Evolutionary conservation across 805 yeast species (phyloP), one percentile per base, ranked within the genome.

Genomic region (Cyberlindnera maritima): DNA sequence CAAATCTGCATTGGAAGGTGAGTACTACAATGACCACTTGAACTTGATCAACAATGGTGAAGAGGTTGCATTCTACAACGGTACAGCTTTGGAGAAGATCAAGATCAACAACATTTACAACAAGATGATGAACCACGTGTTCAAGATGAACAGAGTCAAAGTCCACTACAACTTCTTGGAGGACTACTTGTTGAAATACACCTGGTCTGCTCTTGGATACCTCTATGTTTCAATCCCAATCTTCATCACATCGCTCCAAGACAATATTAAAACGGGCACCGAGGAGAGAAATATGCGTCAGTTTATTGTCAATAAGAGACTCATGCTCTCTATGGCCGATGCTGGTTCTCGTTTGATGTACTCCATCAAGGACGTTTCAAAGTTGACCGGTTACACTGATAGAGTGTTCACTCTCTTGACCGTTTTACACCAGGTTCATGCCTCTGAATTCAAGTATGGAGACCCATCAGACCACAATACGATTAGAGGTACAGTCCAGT

Each of bases 131-230:
- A 64, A 67, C 25, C 88, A 83, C 52, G 68, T 80, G 46, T 65
- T 74, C 39, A 69, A 70, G 44, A 79, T 82, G 47, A 79, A 81
- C 55, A 72, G 77, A 50, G 71, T 76, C 35, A 78, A 85, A 49
- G 82, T 87, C 46, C 67, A 75, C 11, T 91, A 89, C 64, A 83
- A 82, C 43, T 72, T 88, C 51, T 65, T 86, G 49, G 97, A 91
- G 68, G 95, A 89, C 61, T 88, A 89, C 60, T 80, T 90, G 40
- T 76, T 91, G 64, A 91, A 90, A 67, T 89, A 88, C 61, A 81
- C 92, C 12, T 91, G 97, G 97, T 89, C 96, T 3, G 96, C 95
- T 0, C 77, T 91, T 68, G 97, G 97, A n/a, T 90, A 89, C 63
- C 66, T 90, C 19, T 90, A 88, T 68, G 88, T 96, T 0, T 85